Conservation (phyloP, 2,329 filamentous ascomycete genomes). For the Beauveria varroae region DNA sequence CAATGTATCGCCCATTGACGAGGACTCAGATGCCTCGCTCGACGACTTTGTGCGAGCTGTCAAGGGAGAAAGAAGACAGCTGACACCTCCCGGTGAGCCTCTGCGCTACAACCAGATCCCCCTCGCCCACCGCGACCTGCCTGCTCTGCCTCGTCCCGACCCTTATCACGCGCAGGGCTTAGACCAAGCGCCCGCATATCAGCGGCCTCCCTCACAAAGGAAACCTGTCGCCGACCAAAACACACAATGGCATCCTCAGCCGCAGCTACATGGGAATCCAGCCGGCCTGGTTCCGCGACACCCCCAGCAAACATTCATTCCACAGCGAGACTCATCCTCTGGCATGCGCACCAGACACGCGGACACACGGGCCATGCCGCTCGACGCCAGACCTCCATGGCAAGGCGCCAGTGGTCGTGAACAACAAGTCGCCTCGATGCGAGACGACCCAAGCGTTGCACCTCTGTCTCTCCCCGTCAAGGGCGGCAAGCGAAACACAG, state of each 20-base stretch:
- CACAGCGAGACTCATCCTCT: constrained; percentile 17
- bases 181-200: neutral
- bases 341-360: constrained; percentile 27
- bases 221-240: neutral
- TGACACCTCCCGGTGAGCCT: neutral
- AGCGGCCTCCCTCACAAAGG: neutral
- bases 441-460: constrained; percentile 48
- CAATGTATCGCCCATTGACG: constrained; percentile 49
- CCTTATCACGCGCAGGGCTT: neutral
- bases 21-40: constrained; percentile 24
- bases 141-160: neutral
- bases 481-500: constrained; percentile 35
- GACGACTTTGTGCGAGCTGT: neutral
- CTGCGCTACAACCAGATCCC: neutral
- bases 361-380: constrained; percentile 28
- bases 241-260: neutral
- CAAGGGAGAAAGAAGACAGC: constrained; percentile 5
- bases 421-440: constrained; percentile 55
- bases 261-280: neutral
- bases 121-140: neutral
- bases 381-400: constrained; percentile 54
- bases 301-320: constrained; percentile 9
- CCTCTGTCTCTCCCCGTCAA: constrained; percentile 50
- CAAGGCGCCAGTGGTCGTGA: constrained; percentile 64
- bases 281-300: neutral